Base-by-base conservation (phyloP, 331 rosid species). In the Pyracantha coccinea region DNA sequence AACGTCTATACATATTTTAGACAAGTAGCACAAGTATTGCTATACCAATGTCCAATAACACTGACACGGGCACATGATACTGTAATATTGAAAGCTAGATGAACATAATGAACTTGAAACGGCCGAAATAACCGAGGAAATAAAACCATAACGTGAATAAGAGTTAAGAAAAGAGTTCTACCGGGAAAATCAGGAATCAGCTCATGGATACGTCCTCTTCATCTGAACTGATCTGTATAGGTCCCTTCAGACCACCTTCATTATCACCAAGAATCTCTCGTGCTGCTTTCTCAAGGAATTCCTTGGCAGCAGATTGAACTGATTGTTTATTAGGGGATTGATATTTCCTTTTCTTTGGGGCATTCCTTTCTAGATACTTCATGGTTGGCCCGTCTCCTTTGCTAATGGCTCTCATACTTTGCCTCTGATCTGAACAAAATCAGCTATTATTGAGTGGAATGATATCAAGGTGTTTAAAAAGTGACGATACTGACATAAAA, bases 241-340 rank as follows among this genome's bases (percentile, higher is more conserved):
- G 99, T 33, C 97, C 99, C 81, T 82, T 87, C 54, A 90, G 19
- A 80, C 91, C 85, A 4, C 82, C 79, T 20, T 69, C 74, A 69
- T 78, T 77, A 71, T 88, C 76, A 74, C 92, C 97, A 55, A 90
- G 89, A 86, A 92, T 83, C 85, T 95, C 99, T 2, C 81, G 84
- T 4, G 97, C 75, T 52, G 99, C 97, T 87, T 95, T 95, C 84
- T 90, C 92, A 33, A 95, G 89, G 82, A 95, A 95, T 47, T 95
- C 97, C 85, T 89, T 85, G 63, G 97, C 87, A 81, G 92, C 90
- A 54, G 75, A 70, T 79, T 92, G 82, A 82, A 90, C 93, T 59
- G 97, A 90, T 58, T 70, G 85, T 71, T 80, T 90, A 31, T 84
- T 90, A 61, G 97, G 85, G 17, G 96, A 88, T 47, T 80, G 86